Evolutionary conservation across 2,329 filamentous ascomycete genomes (phyloP), one percentile per base, ranked within the genome.

Genomic region (Penicillium sp.): DNA sequence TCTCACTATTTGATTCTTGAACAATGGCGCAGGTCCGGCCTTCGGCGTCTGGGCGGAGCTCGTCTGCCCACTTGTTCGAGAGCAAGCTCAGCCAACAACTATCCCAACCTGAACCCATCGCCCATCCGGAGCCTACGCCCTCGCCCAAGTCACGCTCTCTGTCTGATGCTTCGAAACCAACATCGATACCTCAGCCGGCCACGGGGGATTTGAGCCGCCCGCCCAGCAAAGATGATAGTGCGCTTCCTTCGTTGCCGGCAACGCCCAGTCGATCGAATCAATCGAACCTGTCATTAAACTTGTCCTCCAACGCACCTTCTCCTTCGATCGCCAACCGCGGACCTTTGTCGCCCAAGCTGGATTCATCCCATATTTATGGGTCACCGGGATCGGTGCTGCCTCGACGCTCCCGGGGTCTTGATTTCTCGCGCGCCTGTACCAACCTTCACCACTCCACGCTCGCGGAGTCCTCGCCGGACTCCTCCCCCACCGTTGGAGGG

Each of bases 371-470:
- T 60, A 90, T 86, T 43, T 96, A 95, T 75, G 88, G 88, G 38
- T 92, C 90, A 1, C 91, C 92, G 2, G 87, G 89, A 24, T 95
- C 92, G 48, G 88, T 95, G 42, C 81, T 97, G 7, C 92, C 92
- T 16, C 85, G 92, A 58, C 86, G 92, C 55, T 96, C 92, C 27
- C 84, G 92, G 50, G 92, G 92, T 39, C 79, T 96, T 54, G 92
- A 97, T 74, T 97, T 96, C 71, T 92, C 92, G 36, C 83, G 92
- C 61, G 92, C 92, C 10, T 94, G 90, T 56, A 96, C 92, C 10
- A 95, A 92, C 68, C 79, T 99, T 20, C 94, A 97, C 73, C 94
- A 97, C 72, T 96, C 92, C 14, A 97, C 89, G 0, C 81, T 97
- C 8, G 92, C 92, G 50, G 90, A 96, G 69, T 88, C 89, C 0